phyloP scores from a whole-genome alignment of 495 filamentous ascomycete genomes.

The Apodospora peruviana region DNA sequence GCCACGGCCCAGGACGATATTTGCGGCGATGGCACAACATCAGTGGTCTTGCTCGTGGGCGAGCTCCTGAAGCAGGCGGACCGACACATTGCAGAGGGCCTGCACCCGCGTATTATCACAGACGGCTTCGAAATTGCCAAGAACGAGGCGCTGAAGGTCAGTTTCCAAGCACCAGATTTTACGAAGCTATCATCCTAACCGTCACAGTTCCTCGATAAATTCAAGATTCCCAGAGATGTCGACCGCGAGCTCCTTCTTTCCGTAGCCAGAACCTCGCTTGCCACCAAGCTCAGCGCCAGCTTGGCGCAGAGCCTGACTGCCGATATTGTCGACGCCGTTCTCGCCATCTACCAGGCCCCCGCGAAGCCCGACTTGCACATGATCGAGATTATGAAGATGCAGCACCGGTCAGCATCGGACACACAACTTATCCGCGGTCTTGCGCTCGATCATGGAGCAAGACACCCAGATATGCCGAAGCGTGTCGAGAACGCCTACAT shows the following conservation, averaged over 20 bases:
- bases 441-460: conserved; percentile 89
- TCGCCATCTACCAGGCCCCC: conserved; percentile 84
- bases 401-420: conserved; percentile 92
- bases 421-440: conserved; percentile 92
- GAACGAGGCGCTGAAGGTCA: conserved; percentile 81
- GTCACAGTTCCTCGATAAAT: conserved; percentile 80
- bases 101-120: conserved; percentile 94
- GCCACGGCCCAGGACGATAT: conserved; percentile 99
- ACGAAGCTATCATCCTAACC: conserved; percentile 11
- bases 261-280: conserved; percentile 89
- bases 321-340: conserved; percentile 89
- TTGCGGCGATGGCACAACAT: conserved; percentile 95
- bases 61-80: conserved; percentile 97
- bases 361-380: conserved; percentile 97
- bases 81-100: conserved; percentile 84
- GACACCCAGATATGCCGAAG: conserved; percentile 98
- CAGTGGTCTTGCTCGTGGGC: conserved; percentile 90
- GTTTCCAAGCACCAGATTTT: conserved; percentile 1
- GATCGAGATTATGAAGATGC: conserved; percentile 99
- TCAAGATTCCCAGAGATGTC: conserved; percentile 81
- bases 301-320: conserved; percentile 89
- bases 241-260: conserved; percentile 92
- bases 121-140: conserved; percentile 98
- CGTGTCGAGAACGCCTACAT: conserved; percentile 92
- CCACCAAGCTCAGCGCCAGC: conserved; percentile 84